Evolutionary conservation across 768 basidiomycete species (phyloP).

Genomic region (Leccinum imitatum): DNA sequence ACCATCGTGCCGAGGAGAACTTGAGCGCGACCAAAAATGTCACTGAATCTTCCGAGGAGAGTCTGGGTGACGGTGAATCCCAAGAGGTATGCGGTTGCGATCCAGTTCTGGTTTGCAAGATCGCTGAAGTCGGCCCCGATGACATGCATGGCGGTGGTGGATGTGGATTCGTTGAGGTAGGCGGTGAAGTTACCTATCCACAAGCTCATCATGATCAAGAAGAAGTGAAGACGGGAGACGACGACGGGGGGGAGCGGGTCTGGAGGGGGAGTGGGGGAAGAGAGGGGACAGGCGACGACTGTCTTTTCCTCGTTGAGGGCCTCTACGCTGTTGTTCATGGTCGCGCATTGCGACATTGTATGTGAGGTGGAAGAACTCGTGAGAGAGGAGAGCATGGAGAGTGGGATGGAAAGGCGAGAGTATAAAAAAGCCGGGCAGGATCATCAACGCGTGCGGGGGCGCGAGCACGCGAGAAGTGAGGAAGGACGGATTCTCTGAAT

Average conservation of each 20-base stretch:
- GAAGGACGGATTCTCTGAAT: conserved; percentile 3
- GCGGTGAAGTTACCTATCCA: conserved; percentile 38
- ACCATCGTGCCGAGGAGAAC: conserved; percentile 37
- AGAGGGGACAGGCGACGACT: conserved; percentile 2
- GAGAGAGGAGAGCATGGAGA: conserved; percentile 13
- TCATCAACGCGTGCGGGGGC: conserved; percentile 16
- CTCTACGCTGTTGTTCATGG: conserved; percentile 30
- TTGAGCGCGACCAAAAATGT: conserved; percentile 35
- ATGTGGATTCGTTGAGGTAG: conserved; percentile 36
- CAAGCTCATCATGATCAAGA: conserved; percentile 34
- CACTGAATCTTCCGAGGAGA: conserved; percentile 35
- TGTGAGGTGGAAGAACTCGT: conserved; percentile 30
- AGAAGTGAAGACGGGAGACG: conserved; percentile 31
- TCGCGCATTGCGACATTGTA: conserved; percentile 33
- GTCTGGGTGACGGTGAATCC: conserved; percentile 39
- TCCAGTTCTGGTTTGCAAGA: conserved; percentile 36
- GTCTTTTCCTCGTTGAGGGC: conserved; percentile 27
- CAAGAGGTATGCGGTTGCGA: conserved; percentile 35
- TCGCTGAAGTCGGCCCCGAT: conserved; percentile 31
- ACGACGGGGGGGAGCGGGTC: conserved; percentile 20
- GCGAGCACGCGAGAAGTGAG: conserved; percentile 14
- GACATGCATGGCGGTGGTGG: conserved; percentile 37
- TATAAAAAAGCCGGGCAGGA: conserved; percentile 20
- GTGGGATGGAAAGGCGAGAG: not conserved
- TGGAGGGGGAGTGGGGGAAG: not conserved